Evolutionary conservation across 1,284 basidiomycete genomes (phyloP).

Genomic region (Laetiporus sulphureus): DNA sequence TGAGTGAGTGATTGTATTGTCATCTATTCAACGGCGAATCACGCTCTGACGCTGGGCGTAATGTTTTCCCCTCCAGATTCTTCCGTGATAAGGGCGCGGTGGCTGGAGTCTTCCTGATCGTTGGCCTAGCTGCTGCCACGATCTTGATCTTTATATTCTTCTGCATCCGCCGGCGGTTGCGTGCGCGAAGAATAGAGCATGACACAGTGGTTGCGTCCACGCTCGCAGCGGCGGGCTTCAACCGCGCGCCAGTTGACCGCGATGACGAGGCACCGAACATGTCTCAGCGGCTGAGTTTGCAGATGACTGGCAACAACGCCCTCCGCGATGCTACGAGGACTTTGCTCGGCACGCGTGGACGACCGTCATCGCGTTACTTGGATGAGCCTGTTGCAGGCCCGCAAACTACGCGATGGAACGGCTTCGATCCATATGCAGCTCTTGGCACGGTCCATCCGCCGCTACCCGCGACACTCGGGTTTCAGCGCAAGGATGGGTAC

Average conservation of each 20-base stretch:
- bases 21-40: no score
- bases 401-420: slow-evolving; percentile 19
- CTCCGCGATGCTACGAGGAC: slow-evolving; percentile 14
- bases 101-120: slow-evolving; percentile 69
- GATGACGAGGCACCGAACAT: slow-evolving; percentile 34
- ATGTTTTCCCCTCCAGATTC: slow-evolving; percentile 40
- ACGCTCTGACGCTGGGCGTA: no score
- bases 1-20: slow-evolving; percentile 34
- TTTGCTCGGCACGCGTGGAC: slow-evolving; percentile 16
- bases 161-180: slow-evolving; percentile 56
- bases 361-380: slow-evolving; percentile 25
- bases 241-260: slow-evolving; percentile 60
- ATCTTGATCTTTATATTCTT: slow-evolving; percentile 68
- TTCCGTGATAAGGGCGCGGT: slow-evolving; percentile 72
- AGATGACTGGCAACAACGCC: slow-evolving; percentile 11
- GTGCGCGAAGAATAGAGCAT: slow-evolving; percentile 51
- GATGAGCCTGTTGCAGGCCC: slow-evolving; percentile 13
- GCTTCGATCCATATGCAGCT: slow-evolving; percentile 52
- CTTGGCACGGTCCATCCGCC: slow-evolving; percentile 29
- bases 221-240: slow-evolving; percentile 58
- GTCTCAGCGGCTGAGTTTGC: slow-evolving; percentile 21
- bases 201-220: slow-evolving; percentile 63
- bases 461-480: slow-evolving; percentile 22
- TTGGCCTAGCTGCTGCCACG: slow-evolving; percentile 63
- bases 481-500: slow-evolving; percentile 33